Evolutionary conservation across 805 yeast genomes (phyloP), one percentile per base, ranked within the genome.

Genomic region (Candida manassasensis): DNA sequence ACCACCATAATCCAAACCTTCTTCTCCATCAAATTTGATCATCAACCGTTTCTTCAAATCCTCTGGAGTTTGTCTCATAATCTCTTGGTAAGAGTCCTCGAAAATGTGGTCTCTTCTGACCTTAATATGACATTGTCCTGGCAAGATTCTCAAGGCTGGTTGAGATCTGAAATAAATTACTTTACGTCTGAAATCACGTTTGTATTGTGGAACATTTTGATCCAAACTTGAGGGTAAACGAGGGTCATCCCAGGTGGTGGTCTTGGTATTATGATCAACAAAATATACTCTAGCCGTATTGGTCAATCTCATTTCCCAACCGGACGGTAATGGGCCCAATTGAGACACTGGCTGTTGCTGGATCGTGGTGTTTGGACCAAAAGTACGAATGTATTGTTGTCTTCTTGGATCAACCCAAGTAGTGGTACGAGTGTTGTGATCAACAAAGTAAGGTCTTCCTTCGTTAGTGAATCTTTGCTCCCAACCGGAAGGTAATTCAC

Each of bases 321-420:
- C 99, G 36, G 90, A 79, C 32, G 99, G 99, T 55, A 93, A 71
- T 36, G 98, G 98, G 12, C 98, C 98, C 61, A 93, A 73, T 56
- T 94, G 97, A 29, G 95, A 84, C 9, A 93, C 96, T 19, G 97
- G 96, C 68, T 93, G 98, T 52, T 93, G 97, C 66, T 89, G 96
- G 48, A 90, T 87, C 14, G 96, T 87, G 4, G 96, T 83, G 52
- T 79, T 63, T 75, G 89, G 73, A 18, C 96, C 97, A 59, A 84
- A 88, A 42, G 95, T 87, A 59, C 97, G 83, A 50, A 93, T 93
- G 61, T 87, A 93, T 67, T 93, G 99, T 65, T 93, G 98, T 63
- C 98, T 80, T 64, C 99, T 79, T 46, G 99, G 99, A 61, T 93
- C 99, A 31, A 93, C 99, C 99, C 99, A 93, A 9, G 99, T 93